These are phyloP conservation scores for Esteya vermicola DNA, from an alignment of 2,329 filamentous ascomycete genomes.

Conservation along the genomic window DNA sequence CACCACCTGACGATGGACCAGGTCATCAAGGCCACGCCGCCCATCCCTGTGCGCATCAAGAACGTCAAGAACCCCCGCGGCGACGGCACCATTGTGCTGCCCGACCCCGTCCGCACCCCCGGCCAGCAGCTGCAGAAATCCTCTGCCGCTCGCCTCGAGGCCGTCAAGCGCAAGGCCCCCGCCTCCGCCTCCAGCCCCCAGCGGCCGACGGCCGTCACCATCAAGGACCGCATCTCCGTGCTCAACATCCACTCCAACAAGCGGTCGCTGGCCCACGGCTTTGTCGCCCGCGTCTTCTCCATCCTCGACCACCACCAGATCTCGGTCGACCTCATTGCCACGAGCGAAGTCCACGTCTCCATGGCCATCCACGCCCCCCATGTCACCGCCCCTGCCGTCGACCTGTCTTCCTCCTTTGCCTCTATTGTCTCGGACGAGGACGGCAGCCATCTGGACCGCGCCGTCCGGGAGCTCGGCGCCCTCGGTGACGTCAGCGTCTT, in stretches of 20 bases:
- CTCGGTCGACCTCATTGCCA: constrained; percentile 92
- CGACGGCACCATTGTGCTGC: constrained; percentile 68
- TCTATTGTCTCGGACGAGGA: constrained; percentile 14
- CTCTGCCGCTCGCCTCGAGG: background rate
- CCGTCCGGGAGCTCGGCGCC: constrained; percentile 46
- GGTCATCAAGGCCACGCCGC: constrained; percentile 62
- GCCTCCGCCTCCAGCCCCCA: constrained; percentile 33
- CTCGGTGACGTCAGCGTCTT: constrained; percentile 87
- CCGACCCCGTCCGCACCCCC: constrained; percentile 46
- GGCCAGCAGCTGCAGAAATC: constrained; percentile 41
- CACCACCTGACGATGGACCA: constrained; percentile 99
- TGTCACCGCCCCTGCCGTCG: constrained; percentile 19
- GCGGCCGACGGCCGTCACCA: constrained; percentile 79
- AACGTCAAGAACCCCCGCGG: constrained; percentile 79
- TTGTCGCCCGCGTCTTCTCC: constrained; percentile 86
- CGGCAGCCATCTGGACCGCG: constrained; percentile 39
- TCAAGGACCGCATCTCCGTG: constrained; percentile 92
- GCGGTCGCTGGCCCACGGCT: constrained; percentile 87
- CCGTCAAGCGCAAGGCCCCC: no score
- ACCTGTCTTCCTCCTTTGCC: no score
- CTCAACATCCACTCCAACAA: constrained; percentile 98
- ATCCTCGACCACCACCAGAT: constrained; percentile 78
- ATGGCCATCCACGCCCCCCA: constrained; percentile 86
- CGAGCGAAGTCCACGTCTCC: constrained; percentile 90
- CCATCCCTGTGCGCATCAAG: constrained; percentile 79